Conservation (phyloP, 441 rosid species). For the Croton setiger region DNA sequence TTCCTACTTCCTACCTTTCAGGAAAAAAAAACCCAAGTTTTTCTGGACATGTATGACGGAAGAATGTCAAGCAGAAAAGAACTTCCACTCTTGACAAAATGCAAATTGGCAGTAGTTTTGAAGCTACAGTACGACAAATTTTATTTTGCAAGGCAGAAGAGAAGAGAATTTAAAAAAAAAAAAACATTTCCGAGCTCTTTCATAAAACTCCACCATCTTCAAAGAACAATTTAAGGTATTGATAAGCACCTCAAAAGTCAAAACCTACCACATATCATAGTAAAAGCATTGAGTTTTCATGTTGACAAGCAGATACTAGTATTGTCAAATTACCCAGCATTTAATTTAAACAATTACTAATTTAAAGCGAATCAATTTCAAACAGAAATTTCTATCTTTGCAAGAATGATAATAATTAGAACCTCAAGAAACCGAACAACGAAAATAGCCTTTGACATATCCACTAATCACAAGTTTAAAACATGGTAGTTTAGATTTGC, state of each 20-base stretch:
- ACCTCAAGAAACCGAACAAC: neutral
- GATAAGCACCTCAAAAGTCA: neutral
- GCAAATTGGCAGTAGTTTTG: neutral
- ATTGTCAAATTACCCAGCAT: neutral
- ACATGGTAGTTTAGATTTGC: neutral
- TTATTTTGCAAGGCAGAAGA: neutral
- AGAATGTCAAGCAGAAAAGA: neutral
- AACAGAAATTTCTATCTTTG: neutral
- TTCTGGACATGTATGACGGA: neutral
- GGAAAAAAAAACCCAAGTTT: neutral
- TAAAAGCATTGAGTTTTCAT: neutral
- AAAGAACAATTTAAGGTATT: neutral
- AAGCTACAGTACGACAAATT: neutral
- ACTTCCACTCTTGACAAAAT: neutral
- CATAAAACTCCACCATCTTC: slow-evolving; percentile 5
- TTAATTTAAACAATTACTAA: neutral
- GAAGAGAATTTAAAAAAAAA: neutral
- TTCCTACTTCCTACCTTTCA: neutral
- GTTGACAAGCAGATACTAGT: neutral
- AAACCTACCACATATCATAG: neutral
- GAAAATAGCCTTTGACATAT: neutral
- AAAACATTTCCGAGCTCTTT: slow-evolving; percentile 1
- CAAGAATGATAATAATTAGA: neutral
- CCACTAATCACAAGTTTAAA: neutral
- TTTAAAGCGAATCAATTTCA: neutral